Base-by-base conservation (phyloP, 1,139 yeast genomes). In the Pichia terricola region DNA sequence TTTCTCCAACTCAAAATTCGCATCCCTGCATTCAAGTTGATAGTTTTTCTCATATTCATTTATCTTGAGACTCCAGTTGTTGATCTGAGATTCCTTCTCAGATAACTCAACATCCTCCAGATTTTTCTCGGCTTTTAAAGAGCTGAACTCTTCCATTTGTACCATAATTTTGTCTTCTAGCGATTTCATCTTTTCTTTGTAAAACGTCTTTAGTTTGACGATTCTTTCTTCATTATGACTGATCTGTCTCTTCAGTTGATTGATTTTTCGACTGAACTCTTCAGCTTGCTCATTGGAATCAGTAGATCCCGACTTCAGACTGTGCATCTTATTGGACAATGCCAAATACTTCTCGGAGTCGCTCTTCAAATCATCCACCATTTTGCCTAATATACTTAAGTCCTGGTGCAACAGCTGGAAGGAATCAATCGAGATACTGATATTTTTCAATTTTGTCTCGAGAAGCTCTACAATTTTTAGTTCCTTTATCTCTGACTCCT, bases 381-480 rank as follows among this genome's bases (percentile, higher is more conserved):
- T 64, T 45, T 73, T 69, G 43, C 72, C 65, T 36, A 79, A 64
- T 41, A 68, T 70, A 45, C 67, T 70, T 42, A 81, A 59, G 48
- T 80, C 86, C 48, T 67, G 72, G 43, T 77, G 76, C 5, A 80
- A 65, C n/a, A 64, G 58, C 41, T 71, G 73, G 46, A 85, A 70
- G 0, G 88, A 72, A 47, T 80, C 83, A 11, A 77, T 66, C 0
- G 91, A 73, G 2, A 71, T 64, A 3, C 74, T 65, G 34, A 81
- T 57, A 47, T 77, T 77, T 40, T 77, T 64, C 40, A 75, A 70
- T 48, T 73, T 70, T 25, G 58, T 53, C 49, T 81, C 83, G 26
- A 77, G 52, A 4, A 63, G 61, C 25, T 64, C 60, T 35, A 78
- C 61, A 7, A 63, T 61, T 3, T 60, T 58, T 42, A 70, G 69